Evolutionary conservation across 2,329 filamentous ascomycete genomes (phyloP).

Genomic region (Talaromyces sp.): DNA sequence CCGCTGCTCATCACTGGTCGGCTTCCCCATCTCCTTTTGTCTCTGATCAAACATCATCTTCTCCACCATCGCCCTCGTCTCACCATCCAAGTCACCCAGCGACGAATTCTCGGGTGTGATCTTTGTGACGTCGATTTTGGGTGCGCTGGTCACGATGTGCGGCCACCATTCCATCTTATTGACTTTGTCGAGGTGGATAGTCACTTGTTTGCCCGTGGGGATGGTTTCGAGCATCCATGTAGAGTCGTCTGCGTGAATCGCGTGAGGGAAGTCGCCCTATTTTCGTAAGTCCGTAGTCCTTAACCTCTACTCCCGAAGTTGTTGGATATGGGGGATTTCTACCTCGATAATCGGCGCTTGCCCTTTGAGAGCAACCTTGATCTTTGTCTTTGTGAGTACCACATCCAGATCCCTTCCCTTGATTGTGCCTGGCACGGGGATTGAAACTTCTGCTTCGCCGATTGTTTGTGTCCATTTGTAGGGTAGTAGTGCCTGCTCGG

Average conservation of each 20-base stretch:
- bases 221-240: slow-evolving; percentile 86
- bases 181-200: slow-evolving; percentile 87
- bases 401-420: slow-evolving; percentile 82
- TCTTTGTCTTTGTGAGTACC: slow-evolving; percentile 71
- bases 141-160: slow-evolving; percentile 80
- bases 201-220: slow-evolving; percentile 66
- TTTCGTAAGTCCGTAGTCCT: too few relatives aligned
- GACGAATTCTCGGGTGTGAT: slow-evolving; percentile 92
- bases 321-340: slow-evolving; percentile 18
- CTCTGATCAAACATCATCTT: slow-evolving; percentile 99
- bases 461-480: slow-evolving; percentile 99
- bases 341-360: slow-evolving; percentile 81
- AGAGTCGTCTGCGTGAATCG: slow-evolving; percentile 78
- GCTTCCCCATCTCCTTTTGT: slow-evolving; percentile 88
- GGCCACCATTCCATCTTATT: slow-evolving; percentile 99
- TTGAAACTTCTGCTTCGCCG: slow-evolving; percentile 75
- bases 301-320: too few relatives aligned
- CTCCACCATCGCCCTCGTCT: slow-evolving; percentile 96
- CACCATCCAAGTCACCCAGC: slow-evolving; percentile 86
- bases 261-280: slow-evolving; percentile 79
- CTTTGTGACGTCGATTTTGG: slow-evolving; percentile 91
- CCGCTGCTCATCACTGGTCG: slow-evolving; percentile 90
- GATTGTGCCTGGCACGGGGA: slow-evolving; percentile 74
- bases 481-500: slow-evolving; percentile 84
- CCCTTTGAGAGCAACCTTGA: slow-evolving; percentile 82